phyloP scores from a whole-genome alignment of 2,329 filamentous ascomycete genomes.

The Thielaviopsis populi region DNA sequence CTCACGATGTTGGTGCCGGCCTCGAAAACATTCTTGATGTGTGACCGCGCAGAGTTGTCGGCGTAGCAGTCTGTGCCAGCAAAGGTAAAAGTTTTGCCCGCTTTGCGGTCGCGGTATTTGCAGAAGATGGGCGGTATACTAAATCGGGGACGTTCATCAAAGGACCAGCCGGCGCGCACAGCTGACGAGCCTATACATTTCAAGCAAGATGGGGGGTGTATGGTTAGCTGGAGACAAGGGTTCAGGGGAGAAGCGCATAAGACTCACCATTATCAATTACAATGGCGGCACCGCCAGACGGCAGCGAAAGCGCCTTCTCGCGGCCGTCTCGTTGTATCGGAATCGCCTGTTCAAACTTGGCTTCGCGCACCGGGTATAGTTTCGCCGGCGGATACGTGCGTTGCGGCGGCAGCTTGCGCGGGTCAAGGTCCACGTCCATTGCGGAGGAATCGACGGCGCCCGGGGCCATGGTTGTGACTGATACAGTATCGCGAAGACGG shows the following conservation, averaged over 20 bases:
- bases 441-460: constrained; percentile 31
- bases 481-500: constrained; percentile 14
- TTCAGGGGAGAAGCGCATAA: neutral
- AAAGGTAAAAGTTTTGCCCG: constrained; percentile 82
- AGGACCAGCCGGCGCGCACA: constrained; percentile 90
- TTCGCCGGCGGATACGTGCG: constrained; percentile 38
- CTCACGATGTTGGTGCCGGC: constrained; percentile 78
- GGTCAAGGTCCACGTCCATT: constrained; percentile 26
- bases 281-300: constrained; percentile 54
- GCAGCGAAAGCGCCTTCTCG: constrained; percentile 44
- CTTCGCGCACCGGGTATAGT: constrained; percentile 47
- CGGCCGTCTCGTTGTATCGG: constrained; percentile 51
- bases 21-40: constrained; percentile 84
- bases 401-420: constrained; percentile 28
- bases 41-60: constrained; percentile 80
- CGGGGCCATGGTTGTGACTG: constrained; percentile 33
- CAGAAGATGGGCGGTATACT: constrained; percentile 80
- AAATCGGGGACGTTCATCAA: constrained; percentile 68
- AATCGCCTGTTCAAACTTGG: constrained; percentile 42
- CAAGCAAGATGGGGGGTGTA: neutral
- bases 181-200: constrained; percentile 56
- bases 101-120: constrained; percentile 86
- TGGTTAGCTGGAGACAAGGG: constrained; percentile 16
- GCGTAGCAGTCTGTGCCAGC: constrained; percentile 86
- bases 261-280: constrained; percentile 88